phyloP scores from a whole-genome alignment of 345 rosid genomes.

The Noccaea bulbosa region DNA sequence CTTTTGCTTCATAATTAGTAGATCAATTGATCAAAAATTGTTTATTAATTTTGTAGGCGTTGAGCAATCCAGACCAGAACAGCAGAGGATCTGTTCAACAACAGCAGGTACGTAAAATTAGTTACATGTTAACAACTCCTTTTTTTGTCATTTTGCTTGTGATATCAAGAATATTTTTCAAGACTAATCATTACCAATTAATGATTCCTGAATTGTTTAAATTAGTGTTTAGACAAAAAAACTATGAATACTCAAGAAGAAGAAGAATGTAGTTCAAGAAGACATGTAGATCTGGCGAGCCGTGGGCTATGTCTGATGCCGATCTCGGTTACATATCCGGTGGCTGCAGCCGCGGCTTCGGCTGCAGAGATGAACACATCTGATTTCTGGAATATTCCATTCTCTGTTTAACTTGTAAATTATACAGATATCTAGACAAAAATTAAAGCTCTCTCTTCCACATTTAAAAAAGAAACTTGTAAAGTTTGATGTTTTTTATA shows the following conservation, averaged over 20 bases:
- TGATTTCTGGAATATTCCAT: slow-evolving; percentile 64
- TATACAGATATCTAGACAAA: slow-evolving; percentile 14
- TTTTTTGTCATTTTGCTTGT: slow-evolving; percentile 38
- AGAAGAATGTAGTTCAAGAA: slow-evolving; percentile 45
- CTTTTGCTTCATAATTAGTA: neutral
- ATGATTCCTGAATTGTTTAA: slow-evolving; percentile 24
- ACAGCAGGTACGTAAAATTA: slow-evolving; percentile 62
- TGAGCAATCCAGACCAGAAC: slow-evolving; percentile 76
- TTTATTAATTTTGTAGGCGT: slow-evolving; percentile 49
- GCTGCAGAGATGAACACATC: slow-evolving; percentile 60
- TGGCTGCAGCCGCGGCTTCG: slow-evolving; percentile 46
- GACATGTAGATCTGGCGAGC: slow-evolving; percentile 63
- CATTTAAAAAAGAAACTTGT: neutral
- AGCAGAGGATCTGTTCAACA: slow-evolving; percentile 64
- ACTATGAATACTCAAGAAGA: slow-evolving; percentile 21
- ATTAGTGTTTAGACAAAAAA: slow-evolving; percentile 31
- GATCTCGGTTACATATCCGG: slow-evolving; percentile 68
- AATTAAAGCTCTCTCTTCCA: neutral
- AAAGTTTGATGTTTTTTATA: slow-evolving; percentile 25
- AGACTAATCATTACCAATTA: slow-evolving; percentile 26
- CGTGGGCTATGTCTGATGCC: slow-evolving; percentile 89
- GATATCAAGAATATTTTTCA: slow-evolving; percentile 35
- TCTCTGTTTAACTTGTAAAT: slow-evolving; percentile 28
- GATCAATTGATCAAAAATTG: neutral
- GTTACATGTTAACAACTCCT: slow-evolving; percentile 41